A percentile compares a stretch with the other conserved stretches of the same genome.
Conservation (phyloP, 495 filamentous ascomycete genomes). For the Neurospora sp. region DNA sequence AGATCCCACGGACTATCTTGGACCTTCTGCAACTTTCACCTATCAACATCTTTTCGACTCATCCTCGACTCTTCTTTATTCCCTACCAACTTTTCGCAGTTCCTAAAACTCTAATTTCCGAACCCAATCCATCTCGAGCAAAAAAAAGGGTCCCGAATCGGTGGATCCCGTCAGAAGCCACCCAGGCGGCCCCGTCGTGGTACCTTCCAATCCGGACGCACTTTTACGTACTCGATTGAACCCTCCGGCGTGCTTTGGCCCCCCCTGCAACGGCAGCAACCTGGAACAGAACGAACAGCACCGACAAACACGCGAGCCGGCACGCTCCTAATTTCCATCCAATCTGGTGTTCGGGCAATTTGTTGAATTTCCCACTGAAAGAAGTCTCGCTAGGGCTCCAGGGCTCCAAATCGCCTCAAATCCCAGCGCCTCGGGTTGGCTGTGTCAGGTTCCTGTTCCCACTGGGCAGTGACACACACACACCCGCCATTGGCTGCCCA, state of each 20-base stretch:
- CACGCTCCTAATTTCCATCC: background rate
- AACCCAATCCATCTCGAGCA: background rate
- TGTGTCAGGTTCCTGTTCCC: background rate
- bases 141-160: background rate
- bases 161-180: background rate
- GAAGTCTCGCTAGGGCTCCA: background rate
- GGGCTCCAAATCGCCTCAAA: background rate
- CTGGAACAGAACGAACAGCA: background rate
- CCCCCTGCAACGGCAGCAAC: background rate
- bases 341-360: background rate
- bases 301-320: background rate
- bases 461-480: background rate
- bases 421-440: background rate
- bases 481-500: background rate
- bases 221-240: background rate
- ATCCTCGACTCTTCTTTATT: background rate
- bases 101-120: background rate
- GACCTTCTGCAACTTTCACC: background rate
- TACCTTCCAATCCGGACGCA: background rate
- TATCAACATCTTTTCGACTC: background rate
- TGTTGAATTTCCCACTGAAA: background rate
- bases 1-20: background rate
- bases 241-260: background rate
- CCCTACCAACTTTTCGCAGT: background rate
- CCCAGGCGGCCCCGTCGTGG: background rate